phyloP scores from a whole-genome alignment of 257 asterid species.

The Plectranthus barbatus region DNA sequence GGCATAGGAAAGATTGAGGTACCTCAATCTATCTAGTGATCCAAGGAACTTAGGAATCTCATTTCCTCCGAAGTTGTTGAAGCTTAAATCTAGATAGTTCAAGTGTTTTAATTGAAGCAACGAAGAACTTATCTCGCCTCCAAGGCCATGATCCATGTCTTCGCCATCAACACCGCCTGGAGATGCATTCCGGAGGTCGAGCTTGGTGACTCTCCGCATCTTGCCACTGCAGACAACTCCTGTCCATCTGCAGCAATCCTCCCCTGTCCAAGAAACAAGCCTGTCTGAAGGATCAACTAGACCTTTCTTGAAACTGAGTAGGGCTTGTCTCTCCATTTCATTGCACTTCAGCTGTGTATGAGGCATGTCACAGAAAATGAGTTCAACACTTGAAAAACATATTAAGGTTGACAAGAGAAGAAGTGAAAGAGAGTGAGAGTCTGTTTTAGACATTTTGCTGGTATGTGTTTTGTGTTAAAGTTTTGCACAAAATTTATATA shows the following conservation, averaged over 20 bases:
- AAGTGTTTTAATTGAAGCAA: constrained; percentile 7
- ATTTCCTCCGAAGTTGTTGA: neutral
- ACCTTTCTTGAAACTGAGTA: constrained; percentile 5
- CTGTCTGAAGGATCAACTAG: constrained; percentile 11
- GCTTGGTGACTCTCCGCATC: constrained; percentile 9
- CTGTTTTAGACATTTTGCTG: neutral
- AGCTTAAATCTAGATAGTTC: constrained; percentile 4
- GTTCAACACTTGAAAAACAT: neutral
- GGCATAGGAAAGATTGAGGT: constrained; percentile 14
- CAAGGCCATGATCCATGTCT: neutral
- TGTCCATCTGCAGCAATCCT: constrained; percentile 25
- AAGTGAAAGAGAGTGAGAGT: neutral
- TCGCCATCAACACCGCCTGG: neutral
- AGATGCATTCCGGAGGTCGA: neutral
- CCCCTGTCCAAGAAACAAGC: constrained; percentile 22
- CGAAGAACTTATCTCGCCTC: constrained; percentile 11
- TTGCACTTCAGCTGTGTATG: neutral
- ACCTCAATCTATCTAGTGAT: neutral
- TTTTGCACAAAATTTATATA: neutral
- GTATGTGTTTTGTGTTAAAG: neutral
- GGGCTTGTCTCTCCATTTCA: constrained; percentile 11
- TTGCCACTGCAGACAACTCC: constrained; percentile 17
- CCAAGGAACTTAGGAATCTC: constrained; percentile 2
- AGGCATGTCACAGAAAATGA: neutral
- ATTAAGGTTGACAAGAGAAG: neutral